A percentile compares a stretch with the other conserved stretches of the same genome.
Evolutionary conservation across 495 filamentous ascomycete genomes (phyloP).

Genomic region (Podospora anserina): DNA sequence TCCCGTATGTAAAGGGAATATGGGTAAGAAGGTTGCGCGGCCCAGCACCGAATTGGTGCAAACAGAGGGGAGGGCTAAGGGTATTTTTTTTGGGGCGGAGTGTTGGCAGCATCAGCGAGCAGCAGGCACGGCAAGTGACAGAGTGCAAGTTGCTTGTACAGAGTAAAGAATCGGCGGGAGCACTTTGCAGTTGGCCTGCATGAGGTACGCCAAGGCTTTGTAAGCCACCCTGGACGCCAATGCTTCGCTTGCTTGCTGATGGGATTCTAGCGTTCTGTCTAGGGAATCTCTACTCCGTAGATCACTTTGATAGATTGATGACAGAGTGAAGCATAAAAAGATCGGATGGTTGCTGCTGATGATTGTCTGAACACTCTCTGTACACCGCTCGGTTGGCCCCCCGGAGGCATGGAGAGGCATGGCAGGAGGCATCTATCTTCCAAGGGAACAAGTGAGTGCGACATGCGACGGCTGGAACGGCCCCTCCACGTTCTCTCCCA

Average conservation of each 20-base stretch:
- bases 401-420: neutral
- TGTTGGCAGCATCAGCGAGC: neutral
- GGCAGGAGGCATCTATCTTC: neutral
- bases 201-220: constrained; percentile 22
- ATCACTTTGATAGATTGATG: neutral
- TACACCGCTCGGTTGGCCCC: neutral
- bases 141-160: no score
- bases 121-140: constrained; percentile 6
- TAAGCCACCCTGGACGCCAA: constrained; percentile 14
- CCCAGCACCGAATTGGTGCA: constrained; percentile 2
- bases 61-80: constrained; percentile 1
- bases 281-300: neutral
- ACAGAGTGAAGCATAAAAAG: neutral
- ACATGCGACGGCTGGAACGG: neutral
- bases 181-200: constrained; percentile 8
- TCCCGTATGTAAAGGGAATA: neutral
- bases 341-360: neutral
- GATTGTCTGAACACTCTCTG: neutral
- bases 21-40: neutral
- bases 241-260: constrained; percentile 7
- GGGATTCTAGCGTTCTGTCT: constrained; percentile 6
- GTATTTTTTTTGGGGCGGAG: constrained; percentile 3
- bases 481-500: no score
- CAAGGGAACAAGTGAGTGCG: neutral
- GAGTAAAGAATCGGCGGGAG: no score